phyloP scores from a whole-genome alignment of 2,329 filamentous ascomycete species.

The Colletotrichum chlorophyti region DNA sequence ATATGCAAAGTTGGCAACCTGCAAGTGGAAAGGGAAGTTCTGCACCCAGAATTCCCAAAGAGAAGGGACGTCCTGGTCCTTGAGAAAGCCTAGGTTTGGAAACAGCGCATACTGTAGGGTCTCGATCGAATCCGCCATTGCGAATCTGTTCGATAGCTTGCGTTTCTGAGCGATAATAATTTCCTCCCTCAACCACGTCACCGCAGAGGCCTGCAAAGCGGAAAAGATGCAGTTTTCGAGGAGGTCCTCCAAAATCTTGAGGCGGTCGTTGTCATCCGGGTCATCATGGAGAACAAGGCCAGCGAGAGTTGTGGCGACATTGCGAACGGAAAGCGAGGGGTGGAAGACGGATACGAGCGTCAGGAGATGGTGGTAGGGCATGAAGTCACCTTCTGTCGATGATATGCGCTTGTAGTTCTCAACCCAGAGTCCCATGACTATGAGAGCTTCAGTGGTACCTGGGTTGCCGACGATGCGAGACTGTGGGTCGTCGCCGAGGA shows the following conservation, averaged over 20 bases:
- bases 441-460: conserved; percentile 64
- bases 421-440: conserved; percentile 67
- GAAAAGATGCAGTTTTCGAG: conserved; percentile 71
- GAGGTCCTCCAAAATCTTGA: conserved; percentile 69
- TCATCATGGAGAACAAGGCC: conserved; percentile 63
- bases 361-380: conserved; percentile 66
- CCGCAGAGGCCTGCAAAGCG: conserved; percentile 66
- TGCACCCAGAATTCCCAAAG: conserved; percentile 57
- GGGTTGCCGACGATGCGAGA: conserved; percentile 54
- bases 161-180: conserved; percentile 53
- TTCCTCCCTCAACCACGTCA: conserved; percentile 70
- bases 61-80: conserved; percentile 47
- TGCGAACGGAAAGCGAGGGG: conserved; percentile 58
- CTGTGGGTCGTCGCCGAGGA: conserved; percentile 59
- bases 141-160: conserved; percentile 47
- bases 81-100: conserved; percentile 58
- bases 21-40: conserved; percentile 61
- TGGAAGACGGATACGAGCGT: conserved; percentile 66
- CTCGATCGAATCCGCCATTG: conserved; percentile 61
- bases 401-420: conserved; percentile 55
- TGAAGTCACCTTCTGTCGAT: conserved; percentile 51
- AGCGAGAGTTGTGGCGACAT: conserved; percentile 60
- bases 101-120: conserved; percentile 68
- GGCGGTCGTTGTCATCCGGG: conserved; percentile 63
- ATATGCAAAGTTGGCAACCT: conserved; percentile 66